phyloP scores from a whole-genome alignment of 768 basidiomycete species.

The Dendrothele bispora region DNA sequence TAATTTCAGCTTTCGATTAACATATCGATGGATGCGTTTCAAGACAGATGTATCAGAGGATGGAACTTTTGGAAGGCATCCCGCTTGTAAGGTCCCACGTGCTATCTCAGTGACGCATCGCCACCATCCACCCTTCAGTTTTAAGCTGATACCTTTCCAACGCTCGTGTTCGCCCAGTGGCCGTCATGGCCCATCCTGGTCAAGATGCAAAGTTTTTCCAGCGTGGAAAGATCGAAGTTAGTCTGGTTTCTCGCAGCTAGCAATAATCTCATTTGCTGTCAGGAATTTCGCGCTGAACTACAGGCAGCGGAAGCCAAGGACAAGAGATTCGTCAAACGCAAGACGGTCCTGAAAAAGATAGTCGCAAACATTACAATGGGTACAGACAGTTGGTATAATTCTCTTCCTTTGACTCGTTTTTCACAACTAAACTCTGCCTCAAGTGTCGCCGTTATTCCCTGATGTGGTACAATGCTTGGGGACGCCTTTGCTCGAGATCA shows the following conservation, averaged over 20 bases:
- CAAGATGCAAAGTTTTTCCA: slow-evolving; percentile 93
- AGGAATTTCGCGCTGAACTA: slow-evolving; percentile 91
- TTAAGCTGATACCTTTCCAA: neutral
- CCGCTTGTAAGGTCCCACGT: too few species aligned
- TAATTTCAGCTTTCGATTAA: too few species aligned
- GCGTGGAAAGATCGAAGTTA: slow-evolving; percentile 88
- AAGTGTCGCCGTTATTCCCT: slow-evolving; percentile 94
- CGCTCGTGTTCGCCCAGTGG: neutral
- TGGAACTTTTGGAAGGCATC: too few species aligned
- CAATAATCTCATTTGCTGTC: slow-evolving; percentile 9
- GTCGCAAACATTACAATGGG: slow-evolving; percentile 99
- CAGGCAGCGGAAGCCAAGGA: slow-evolving; percentile 93
- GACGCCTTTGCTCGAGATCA: slow-evolving; percentile 95
- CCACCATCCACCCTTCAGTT: too few species aligned
- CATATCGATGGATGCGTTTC: too few species aligned
- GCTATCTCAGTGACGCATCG: too few species aligned
- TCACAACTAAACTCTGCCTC: slow-evolving; percentile 16
- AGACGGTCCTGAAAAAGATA: slow-evolving; percentile 94
- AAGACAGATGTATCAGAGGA: too few species aligned
- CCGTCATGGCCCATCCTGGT: slow-evolving; percentile 50
- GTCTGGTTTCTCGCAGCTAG: slow-evolving; percentile 10
- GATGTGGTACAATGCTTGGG: slow-evolving; percentile 94
- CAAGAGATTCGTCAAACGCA: slow-evolving; percentile 93
- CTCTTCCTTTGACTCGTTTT: slow-evolving; percentile 18
- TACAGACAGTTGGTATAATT: slow-evolving; percentile 83